Conservation (phyloP, 257 asterid genomes). For the Nicotiana attenuata region DNA sequence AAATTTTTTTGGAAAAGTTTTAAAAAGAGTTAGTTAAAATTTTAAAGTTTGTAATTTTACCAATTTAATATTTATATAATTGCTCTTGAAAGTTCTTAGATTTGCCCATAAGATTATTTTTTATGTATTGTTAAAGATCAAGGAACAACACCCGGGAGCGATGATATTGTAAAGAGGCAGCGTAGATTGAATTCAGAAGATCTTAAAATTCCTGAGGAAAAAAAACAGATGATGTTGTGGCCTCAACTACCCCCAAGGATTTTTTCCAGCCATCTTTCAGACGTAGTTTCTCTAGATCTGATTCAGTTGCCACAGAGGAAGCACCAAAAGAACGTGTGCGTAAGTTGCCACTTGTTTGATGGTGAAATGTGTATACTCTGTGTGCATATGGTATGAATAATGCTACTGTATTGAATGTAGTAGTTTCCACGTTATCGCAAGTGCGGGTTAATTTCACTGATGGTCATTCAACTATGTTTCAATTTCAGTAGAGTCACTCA, state of each 20-base stretch:
- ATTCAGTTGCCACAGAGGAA: background rate
- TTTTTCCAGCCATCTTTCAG: constrained; percentile 32
- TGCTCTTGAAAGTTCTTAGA: no score
- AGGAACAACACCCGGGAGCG: constrained; percentile 28
- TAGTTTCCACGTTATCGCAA: constrained; percentile 28
- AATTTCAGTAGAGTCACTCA: no score
- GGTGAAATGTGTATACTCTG: no score
- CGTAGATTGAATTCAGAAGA: constrained; percentile 55
- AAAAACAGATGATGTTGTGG: constrained; percentile 24
- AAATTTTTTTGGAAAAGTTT: no score
- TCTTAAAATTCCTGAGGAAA: constrained; percentile 12
- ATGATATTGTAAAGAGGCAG: constrained; percentile 51
- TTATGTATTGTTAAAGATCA: constrained; percentile 31
- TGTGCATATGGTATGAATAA: background rate
- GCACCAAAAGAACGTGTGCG: constrained; percentile 70
- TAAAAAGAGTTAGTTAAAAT: no score
- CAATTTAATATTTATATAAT: no score
- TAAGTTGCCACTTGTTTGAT: constrained; percentile 21
- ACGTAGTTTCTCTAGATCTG: no score
- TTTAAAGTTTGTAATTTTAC: no score
- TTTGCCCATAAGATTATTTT: no score
- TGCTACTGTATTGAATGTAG: constrained; percentile 27
- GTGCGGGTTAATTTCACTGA: no score
- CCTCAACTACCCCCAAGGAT: constrained; percentile 38
- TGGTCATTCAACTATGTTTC: no score